These are phyloP conservation scores for Eudorina sp. DNA, from an alignment of 139 green algal species.

Conservation along the genomic window DNA sequence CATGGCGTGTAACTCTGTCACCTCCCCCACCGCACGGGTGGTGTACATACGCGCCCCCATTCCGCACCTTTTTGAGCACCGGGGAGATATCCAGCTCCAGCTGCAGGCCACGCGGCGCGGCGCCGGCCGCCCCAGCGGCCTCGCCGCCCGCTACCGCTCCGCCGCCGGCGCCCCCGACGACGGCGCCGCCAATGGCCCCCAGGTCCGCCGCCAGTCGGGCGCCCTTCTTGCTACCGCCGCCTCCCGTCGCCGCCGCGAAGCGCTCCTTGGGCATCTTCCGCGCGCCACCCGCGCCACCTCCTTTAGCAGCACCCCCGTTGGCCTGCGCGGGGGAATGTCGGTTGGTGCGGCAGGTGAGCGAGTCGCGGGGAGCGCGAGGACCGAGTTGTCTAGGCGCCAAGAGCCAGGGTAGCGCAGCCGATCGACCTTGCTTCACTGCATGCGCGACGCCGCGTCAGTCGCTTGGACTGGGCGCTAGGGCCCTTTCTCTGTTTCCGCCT, in stretches of 20 bases:
- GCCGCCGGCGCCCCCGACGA: slow-evolving; percentile 2
- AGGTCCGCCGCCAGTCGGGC: slow-evolving; percentile 34
- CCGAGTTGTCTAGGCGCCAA: no score
- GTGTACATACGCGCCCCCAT: background rate
- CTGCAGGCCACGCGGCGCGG: slow-evolving; percentile 47
- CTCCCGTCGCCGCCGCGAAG: slow-evolving; percentile 7
- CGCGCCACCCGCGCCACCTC: background rate
- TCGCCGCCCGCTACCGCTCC: background rate
- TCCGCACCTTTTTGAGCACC: slow-evolving; percentile 70
- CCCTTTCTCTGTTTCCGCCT: no score
- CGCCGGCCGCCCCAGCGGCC: background rate
- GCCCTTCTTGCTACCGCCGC: background rate
- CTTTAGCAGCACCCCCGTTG: background rate
- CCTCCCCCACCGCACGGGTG: background rate
- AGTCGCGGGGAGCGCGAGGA: no score
- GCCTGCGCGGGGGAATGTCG: no score
- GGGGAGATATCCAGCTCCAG: slow-evolving; percentile 76
- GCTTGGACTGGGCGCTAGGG: no score
- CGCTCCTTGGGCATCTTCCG: slow-evolving; percentile 44
- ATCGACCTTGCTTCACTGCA: no score
- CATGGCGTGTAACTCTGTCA: no score
- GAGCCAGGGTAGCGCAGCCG: no score
- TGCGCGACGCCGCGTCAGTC: no score
- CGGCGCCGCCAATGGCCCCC: slow-evolving; percentile 9
- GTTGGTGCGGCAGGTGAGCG: no score